Evolutionary conservation across 495 filamentous ascomycete genomes (phyloP), one percentile per base, ranked within the genome.

Genomic region (Xylaria scruposa): DNA sequence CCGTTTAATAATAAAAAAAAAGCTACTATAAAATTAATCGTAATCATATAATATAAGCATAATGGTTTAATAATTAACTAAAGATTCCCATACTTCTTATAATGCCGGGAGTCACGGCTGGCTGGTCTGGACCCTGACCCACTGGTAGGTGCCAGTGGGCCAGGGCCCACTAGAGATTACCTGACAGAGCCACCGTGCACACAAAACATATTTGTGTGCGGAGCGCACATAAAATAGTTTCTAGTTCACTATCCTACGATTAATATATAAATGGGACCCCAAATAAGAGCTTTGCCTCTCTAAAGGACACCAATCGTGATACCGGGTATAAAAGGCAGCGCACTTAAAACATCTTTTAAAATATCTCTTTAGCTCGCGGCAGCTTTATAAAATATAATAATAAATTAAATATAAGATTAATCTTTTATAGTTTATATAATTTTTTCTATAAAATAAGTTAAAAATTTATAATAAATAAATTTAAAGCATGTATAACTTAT

Each of bases 21-120:
- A 1, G n/a, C 21, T 19, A 61, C 15, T 36, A 61, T 61, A 61
- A 61, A 61, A 15, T 61, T 61, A 12, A 61, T 61, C 6, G 36
- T 61, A 61, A 61, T 61, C 6, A n/a, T 61, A 61, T 61, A 61
- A 19, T 61, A 61, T 26, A 31, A 61, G n/a, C 40, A 38, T 38
- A 36, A 13, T 13, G 7, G 10, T 42, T 42, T 42, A 42, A 42
- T 42, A 42, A 42, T 42, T 12, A 3, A 9, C 12, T 61, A 61
- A 6, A 61, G 36, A 19, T 36, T 61, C 2, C 24, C 24, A 40
- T 61, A 61, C 12, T 31, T 29, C 40, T 61, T 61, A 61, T 61
- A 61, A 36, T 40, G 21, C 15, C n/a, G n/a, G n/a, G n/a, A n/a
- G n/a, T n/a, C n/a, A n/a, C n/a, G n/a, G n/a, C n/a, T n/a, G n/a